Evolutionary conservation across 2,329 filamentous ascomycete genomes (phyloP).

Genomic region (Aspergillus neotritici): DNA sequence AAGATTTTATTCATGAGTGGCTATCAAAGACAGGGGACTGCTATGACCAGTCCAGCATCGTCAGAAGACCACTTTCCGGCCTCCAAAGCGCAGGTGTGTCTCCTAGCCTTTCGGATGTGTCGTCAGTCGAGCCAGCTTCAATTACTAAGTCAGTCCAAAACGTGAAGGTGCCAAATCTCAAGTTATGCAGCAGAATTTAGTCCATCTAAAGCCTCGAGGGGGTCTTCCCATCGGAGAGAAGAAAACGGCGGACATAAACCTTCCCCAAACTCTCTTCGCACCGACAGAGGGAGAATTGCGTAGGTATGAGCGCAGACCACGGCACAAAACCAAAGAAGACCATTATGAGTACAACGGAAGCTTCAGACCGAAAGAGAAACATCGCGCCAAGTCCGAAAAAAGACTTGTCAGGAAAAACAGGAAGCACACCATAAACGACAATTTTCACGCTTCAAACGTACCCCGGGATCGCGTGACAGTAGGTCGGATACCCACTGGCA

Average conservation of each 20-base stretch:
- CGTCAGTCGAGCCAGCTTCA: slow-evolving; percentile 5
- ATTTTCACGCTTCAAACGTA: slow-evolving; percentile 54
- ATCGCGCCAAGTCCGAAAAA: slow-evolving; percentile 12
- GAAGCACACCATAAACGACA: slow-evolving; percentile 45
- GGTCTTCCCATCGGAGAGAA: neutral
- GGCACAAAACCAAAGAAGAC: slow-evolving; percentile 53
- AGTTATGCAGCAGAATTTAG: too few relatives aligned
- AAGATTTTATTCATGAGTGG: too few relatives aligned
- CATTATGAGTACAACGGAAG: slow-evolving; percentile 47
- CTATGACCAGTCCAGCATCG: too few relatives aligned
- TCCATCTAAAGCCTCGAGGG: too few relatives aligned
- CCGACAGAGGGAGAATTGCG: neutral
- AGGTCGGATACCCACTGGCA: slow-evolving; percentile 12
- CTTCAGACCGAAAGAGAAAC: neutral
- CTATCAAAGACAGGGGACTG: too few relatives aligned
- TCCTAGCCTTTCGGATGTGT: too few relatives aligned
- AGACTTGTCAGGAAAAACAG: slow-evolving; percentile 20
- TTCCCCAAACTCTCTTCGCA: neutral
- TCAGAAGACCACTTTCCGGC: too few relatives aligned
- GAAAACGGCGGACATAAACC: neutral
- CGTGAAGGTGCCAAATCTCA: neutral
- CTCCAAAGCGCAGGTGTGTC: too few relatives aligned
- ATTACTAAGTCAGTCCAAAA: slow-evolving; percentile 5
- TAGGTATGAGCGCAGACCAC: slow-evolving; percentile 47
- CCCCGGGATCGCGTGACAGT: slow-evolving; percentile 51